Conservation (phyloP, 768 basidiomycete genomes). For the Tricholomella constricta region DNA sequence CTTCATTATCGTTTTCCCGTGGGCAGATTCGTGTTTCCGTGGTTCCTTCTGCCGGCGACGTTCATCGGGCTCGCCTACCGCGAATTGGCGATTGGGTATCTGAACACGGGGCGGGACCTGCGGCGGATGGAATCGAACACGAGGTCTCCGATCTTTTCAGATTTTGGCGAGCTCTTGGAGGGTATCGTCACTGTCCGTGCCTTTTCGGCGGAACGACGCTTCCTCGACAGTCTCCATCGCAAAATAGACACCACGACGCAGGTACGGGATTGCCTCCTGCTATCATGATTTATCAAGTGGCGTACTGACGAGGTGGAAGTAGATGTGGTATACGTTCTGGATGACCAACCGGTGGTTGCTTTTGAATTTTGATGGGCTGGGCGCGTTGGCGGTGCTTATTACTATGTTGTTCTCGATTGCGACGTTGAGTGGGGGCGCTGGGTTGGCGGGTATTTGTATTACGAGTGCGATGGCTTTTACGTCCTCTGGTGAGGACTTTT, state of each 20-base stretch:
- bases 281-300: not conserved
- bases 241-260: slow-evolving; percentile 81
- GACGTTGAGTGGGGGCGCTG: slow-evolving; percentile 53
- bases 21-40: slow-evolving; percentile 74
- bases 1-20: not conserved
- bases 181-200: slow-evolving; percentile 94
- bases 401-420: slow-evolving; percentile 79
- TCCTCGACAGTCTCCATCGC: slow-evolving; percentile 71
- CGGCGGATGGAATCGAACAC: slow-evolving; percentile 91
- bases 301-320: not conserved
- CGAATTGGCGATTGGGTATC: slow-evolving; percentile 66
- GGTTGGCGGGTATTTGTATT: slow-evolving; percentile 72
- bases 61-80: slow-evolving; percentile 78
- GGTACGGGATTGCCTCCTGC: slow-evolving; percentile 41
- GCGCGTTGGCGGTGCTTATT: slow-evolving; percentile 69
- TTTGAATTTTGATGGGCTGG: slow-evolving; percentile 79
- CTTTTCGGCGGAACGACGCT: slow-evolving; percentile 78
- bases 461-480: slow-evolving; percentile 65
- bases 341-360: slow-evolving; percentile 89
- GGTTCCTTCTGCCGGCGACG: slow-evolving; percentile 77
- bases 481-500: slow-evolving; percentile 32
- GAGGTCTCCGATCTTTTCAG: slow-evolving; percentile 81
- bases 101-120: slow-evolving; percentile 81
- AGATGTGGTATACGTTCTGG: slow-evolving; percentile 90
- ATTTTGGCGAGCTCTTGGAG: slow-evolving; percentile 80